Percentiles rank a stretch among this genome's conserved stretches.
phyloP scores from a whole-genome alignment of 805 yeast genomes.

The Sugiyamaella smithiae region DNA sequence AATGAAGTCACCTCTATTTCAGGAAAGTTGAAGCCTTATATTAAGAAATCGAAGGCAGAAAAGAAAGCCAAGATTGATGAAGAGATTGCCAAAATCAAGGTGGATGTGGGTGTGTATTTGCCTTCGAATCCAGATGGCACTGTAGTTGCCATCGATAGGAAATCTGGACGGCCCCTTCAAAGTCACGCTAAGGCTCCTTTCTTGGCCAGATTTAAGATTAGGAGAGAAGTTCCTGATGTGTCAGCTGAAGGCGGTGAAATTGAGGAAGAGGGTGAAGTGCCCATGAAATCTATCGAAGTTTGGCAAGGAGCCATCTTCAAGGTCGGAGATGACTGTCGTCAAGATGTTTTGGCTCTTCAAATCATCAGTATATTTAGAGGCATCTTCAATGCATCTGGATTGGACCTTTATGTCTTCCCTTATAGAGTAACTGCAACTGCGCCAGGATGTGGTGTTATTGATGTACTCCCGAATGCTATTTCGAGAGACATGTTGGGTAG shows the following conservation, averaged over 20 bases:
- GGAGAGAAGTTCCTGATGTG: slow-evolving; percentile 46
- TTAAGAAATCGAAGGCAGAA: slow-evolving; percentile 92
- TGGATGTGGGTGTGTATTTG: slow-evolving; percentile 80
- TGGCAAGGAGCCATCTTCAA: slow-evolving; percentile 97
- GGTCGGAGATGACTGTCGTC: slow-evolving; percentile 99
- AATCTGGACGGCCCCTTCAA: slow-evolving; percentile 91
- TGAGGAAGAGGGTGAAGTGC: slow-evolving; percentile 26
- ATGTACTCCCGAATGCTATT: slow-evolving; percentile 90
- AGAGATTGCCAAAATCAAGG: slow-evolving; percentile 77
- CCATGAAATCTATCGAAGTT: slow-evolving; percentile 47
- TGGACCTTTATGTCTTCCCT: slow-evolving; percentile 90
- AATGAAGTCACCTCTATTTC: slow-evolving; percentile 89
- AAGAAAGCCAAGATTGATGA: slow-evolving; percentile 95
- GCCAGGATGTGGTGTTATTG: slow-evolving; percentile 99
- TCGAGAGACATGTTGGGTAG: slow-evolving; percentile 98
- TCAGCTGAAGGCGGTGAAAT: slow-evolving; percentile 23
- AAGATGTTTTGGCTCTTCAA: slow-evolving; percentile 92
- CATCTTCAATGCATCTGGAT: slow-evolving; percentile 83
- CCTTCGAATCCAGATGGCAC: slow-evolving; percentile 97
- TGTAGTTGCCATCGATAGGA: slow-evolving; percentile 87
- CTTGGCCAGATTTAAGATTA: slow-evolving; percentile 90
- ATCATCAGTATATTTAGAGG: slow-evolving; percentile 86
- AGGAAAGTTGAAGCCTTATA: slow-evolving; percentile 90
- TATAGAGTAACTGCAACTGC: slow-evolving; percentile 97
- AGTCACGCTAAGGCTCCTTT: slow-evolving; percentile 99